phyloP scores from a whole-genome alignment of 2,329 filamentous ascomycete genomes.

The Colletotrichum tropicicola region DNA sequence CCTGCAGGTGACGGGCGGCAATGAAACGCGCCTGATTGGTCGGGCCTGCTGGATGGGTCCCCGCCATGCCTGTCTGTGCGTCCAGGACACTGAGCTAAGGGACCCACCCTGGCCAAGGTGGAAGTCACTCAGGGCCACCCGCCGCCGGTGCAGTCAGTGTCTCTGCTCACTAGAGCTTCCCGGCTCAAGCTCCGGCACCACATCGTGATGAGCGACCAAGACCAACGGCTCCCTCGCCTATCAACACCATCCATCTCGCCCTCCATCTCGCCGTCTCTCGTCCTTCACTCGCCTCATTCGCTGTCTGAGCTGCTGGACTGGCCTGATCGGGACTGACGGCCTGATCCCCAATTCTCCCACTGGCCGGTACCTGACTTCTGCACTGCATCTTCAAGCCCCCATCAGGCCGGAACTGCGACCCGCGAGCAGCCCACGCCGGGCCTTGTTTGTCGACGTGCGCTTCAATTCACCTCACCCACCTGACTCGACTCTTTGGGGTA shows the following conservation, averaged over 20 bases:
- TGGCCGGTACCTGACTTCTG: constrained; percentile 21
- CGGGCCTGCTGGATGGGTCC: neutral
- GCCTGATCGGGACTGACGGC: too few relatives aligned
- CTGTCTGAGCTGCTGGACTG: neutral
- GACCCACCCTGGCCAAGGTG: too few relatives aligned
- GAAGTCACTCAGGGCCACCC: too few relatives aligned
- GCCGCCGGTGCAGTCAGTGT: neutral
- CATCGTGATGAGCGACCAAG: too few relatives aligned
- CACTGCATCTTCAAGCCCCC: neutral
- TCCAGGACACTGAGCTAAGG: too few relatives aligned
- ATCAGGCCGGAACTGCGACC: constrained; percentile 4
- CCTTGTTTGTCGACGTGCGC: neutral
- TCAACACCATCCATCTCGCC: neutral
- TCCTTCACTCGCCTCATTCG: neutral
- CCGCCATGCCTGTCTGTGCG: constrained; percentile 2
- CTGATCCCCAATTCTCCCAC: constrained; percentile 1
- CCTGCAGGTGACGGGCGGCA: constrained; percentile 37
- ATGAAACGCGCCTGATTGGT: constrained; percentile 35
- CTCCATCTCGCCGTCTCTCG: neutral
- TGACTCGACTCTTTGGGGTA: too few relatives aligned
- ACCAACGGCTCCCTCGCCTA: neutral
- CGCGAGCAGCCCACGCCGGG: neutral
- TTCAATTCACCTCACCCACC: too few relatives aligned
- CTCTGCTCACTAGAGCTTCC: constrained; percentile 12
- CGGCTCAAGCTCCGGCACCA: constrained; percentile 10